Evolutionary conservation across 306 rosid species (phyloP).

Genomic region (Psophocarpus tetragonolobus): DNA sequence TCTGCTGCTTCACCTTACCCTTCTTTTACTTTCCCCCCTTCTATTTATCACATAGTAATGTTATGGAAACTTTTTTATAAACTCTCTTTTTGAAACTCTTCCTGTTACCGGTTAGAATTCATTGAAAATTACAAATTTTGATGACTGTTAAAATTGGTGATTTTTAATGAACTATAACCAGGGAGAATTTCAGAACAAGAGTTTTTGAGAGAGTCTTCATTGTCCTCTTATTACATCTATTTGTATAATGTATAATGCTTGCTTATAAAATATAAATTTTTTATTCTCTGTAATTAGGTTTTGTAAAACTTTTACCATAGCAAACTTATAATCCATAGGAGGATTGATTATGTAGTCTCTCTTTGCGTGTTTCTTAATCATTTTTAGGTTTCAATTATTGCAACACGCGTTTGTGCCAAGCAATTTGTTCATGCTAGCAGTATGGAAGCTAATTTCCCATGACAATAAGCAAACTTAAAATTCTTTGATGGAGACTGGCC

Average conservation of each 20-base stretch:
- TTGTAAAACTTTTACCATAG: background rate
- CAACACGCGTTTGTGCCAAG: background rate
- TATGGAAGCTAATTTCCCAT: background rate
- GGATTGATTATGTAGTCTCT: background rate
- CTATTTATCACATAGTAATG: conserved; percentile 17
- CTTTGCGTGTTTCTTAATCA: background rate
- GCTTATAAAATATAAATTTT: conserved; percentile 20
- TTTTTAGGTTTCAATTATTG: background rate
- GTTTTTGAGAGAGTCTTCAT: too few relatives aligned
- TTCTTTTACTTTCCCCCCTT: background rate
- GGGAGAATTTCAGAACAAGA: too few relatives aligned
- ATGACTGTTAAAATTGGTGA: too few relatives aligned
- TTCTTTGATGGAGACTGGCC: background rate
- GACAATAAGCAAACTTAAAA: background rate
- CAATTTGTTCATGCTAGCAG: background rate
- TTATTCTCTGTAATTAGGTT: background rate
- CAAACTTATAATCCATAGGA: background rate
- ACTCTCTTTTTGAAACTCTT: too few relatives aligned
- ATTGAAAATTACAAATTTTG: too few relatives aligned
- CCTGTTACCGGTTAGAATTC: too few relatives aligned
- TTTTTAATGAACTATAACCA: too few relatives aligned
- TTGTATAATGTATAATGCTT: conserved; percentile 44
- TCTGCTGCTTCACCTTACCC: background rate
- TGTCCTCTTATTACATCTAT: too few relatives aligned
- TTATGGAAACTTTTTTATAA: too few relatives aligned